A percentile compares a stretch with the other conserved stretches of the same genome.
These are phyloP conservation scores for Acidiella bohemica DNA, from an alignment of 495 filamentous ascomycete genomes.

Conservation along the genomic window DNA sequence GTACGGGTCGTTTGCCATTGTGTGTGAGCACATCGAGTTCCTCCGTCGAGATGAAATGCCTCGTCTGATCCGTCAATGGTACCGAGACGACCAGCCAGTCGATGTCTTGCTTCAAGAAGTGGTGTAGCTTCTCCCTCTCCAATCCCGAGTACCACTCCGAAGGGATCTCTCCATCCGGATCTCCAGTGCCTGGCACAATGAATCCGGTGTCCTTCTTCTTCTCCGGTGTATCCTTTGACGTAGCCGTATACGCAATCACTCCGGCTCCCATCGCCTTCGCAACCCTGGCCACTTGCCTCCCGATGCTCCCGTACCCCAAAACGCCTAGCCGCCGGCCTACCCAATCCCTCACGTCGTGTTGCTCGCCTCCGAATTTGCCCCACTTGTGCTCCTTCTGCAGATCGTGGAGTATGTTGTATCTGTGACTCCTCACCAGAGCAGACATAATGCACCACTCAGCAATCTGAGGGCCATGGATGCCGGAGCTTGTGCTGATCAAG, in stretches of 20 bases:
- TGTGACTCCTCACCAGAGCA: constrained; percentile 41
- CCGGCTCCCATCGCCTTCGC: constrained; percentile 63
- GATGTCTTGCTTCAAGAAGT: constrained; percentile 55
- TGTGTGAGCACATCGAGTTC: constrained; percentile 53
- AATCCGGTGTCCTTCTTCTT: constrained; percentile 51
- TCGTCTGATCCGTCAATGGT: constrained; percentile 58
- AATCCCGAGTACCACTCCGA: constrained; percentile 59
- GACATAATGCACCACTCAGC: constrained; percentile 64
- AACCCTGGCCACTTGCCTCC: constrained; percentile 58
- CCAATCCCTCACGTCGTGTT: constrained; percentile 33
- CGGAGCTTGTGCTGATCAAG: constrained; percentile 56
- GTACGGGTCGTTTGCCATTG: constrained; percentile 35
- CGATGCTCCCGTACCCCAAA: constrained; percentile 76
- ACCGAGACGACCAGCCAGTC: constrained; percentile 65
- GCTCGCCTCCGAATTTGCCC: constrained; percentile 29
- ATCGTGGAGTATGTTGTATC: constrained; percentile 38
- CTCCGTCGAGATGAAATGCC: constrained; percentile 43
- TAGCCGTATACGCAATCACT: constrained; percentile 69
- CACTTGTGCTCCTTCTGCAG: constrained; percentile 40
- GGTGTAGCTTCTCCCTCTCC: constrained; percentile 42
- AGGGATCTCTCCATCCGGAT: constrained; percentile 59
- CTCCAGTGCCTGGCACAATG: constrained; percentile 62
- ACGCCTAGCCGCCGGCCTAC: constrained; percentile 53
- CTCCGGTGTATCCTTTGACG: constrained; percentile 40
- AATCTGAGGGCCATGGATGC: constrained; percentile 74